Evolutionary conservation across 1,139 yeast species (phyloP).

Genomic region (Yamadazyma pseudoaaseri): DNA sequence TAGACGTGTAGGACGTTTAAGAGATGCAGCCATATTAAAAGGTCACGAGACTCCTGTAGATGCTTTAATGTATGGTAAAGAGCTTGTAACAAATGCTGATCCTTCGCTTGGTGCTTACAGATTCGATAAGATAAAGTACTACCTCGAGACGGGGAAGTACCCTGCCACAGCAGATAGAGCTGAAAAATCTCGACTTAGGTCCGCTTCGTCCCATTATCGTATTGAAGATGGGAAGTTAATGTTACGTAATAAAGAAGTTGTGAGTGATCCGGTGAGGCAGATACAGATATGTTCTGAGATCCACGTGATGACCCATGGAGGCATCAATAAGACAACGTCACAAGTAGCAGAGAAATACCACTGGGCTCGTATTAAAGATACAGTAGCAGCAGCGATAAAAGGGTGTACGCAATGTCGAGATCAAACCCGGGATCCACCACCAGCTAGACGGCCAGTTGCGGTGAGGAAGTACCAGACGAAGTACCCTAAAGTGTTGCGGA

Average conservation of each 20-base stretch:
- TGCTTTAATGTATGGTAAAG: conserved; percentile 68
- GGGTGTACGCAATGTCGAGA: conserved; percentile 74
- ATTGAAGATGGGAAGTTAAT: conserved; percentile 69
- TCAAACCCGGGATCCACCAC: conserved; percentile 30
- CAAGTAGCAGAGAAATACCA: conserved; percentile 77
- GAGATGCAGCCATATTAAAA: conserved; percentile 82
- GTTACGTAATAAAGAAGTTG: conserved; percentile 79
- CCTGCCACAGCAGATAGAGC: conserved; percentile 80
- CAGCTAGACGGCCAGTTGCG: conserved; percentile 21
- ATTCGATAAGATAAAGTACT: conserved; percentile 76
- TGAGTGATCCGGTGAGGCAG: conserved; percentile 73
- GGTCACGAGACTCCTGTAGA: conserved; percentile 84
- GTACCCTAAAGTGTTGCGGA: conserved; percentile 17
- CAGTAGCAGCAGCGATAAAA: conserved; percentile 77
- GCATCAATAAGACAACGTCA: conserved; percentile 88
- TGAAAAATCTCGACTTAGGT: conserved; percentile 81
- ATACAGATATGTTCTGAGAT: conserved; percentile 69
- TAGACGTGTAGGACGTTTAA: conserved; percentile 72
- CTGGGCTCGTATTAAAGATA: conserved; percentile 89
- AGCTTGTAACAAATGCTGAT: conserved; percentile 48
- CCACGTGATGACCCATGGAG: conserved; percentile 73
- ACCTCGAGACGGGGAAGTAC: conserved; percentile 80
- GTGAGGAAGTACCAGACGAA: conserved; percentile 21
- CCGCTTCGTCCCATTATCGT: conserved; percentile 77
- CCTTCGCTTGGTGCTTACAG: conserved; percentile 57